These are phyloP conservation scores for Tuber umbilicatum DNA, from an alignment of 495 filamentous ascomycete genomes.

Conservation along the genomic window DNA sequence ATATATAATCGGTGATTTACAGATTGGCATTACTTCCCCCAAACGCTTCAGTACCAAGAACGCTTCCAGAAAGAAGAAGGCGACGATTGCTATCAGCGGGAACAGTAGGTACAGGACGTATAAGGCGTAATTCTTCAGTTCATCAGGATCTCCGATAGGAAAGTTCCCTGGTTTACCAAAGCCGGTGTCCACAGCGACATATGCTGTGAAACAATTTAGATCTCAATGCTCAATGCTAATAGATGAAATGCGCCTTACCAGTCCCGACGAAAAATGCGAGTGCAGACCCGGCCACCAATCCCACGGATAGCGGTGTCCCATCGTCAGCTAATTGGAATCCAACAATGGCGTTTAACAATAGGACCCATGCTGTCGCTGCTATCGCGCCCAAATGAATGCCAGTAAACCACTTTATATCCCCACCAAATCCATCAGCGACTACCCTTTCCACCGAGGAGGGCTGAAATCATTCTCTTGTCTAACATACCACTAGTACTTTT, in stretches of 20 bases:
- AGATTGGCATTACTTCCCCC: constrained; percentile 79
- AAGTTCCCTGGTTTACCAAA: constrained; percentile 80
- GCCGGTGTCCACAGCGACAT: constrained; percentile 90
- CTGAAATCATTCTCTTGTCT: neutral
- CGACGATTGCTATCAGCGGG: constrained; percentile 77
- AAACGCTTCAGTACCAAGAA: constrained; percentile 76
- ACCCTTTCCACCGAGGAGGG: constrained; percentile 38
- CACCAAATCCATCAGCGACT: constrained; percentile 21
- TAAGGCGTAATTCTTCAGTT: constrained; percentile 72
- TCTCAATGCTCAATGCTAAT: neutral
- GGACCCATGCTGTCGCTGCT: constrained; percentile 77
- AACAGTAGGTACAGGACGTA: constrained; percentile 91
- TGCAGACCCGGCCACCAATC: constrained; percentile 64
- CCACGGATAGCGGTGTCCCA: constrained; percentile 76
- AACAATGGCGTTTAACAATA: constrained; percentile 85
- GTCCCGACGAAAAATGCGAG: constrained; percentile 74
- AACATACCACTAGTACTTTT: constrained; percentile 35
- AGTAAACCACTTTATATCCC: constrained; percentile 64
- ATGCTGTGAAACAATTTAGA: constrained; percentile 43
- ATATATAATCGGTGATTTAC: constrained; percentile 47
- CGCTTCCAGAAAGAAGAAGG: constrained; percentile 75
- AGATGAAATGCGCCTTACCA: constrained; percentile 44
- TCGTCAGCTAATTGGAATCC: constrained; percentile 93
- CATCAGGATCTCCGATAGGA: constrained; percentile 49
- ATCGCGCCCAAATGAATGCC: constrained; percentile 90